Conservation (phyloP, 2,329 filamentous ascomycete genomes). For the Phialocephala subalpina region DNA sequence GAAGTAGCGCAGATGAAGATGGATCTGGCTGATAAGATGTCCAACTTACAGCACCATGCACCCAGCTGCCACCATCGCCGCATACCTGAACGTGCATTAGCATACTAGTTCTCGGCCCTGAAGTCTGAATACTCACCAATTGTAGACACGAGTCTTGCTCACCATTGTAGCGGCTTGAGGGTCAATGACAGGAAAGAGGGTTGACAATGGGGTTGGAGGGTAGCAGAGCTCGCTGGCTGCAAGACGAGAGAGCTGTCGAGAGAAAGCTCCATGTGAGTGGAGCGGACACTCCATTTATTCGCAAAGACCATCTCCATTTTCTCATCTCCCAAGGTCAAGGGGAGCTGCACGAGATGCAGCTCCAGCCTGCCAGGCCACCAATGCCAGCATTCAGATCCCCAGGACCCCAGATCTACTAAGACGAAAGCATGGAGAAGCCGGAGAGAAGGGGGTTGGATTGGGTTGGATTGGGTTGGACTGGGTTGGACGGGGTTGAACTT, state of each 20-base stretch:
- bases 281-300: background rate
- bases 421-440: slow-evolving; percentile 15
- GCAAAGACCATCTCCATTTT: background rate
- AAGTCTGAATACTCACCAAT: slow-evolving; percentile 26
- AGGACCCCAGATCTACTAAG: slow-evolving; percentile 16
- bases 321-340: background rate
- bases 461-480: no score
- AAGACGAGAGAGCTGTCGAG: slow-evolving; percentile 14
- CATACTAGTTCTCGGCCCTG: background rate
- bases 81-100: slow-evolving; percentile 9
- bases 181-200: slow-evolving; percentile 10
- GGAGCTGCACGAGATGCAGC: background rate
- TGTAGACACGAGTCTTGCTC: slow-evolving; percentile 28
- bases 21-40: background rate
- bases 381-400: slow-evolving; percentile 2
- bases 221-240: slow-evolving; percentile 11
- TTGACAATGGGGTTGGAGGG: slow-evolving; percentile 4
- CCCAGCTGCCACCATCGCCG: slow-evolving; percentile 33
- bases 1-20: no score
- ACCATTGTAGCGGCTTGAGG: slow-evolving; percentile 33
- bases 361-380: slow-evolving; percentile 5
- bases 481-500: no score
- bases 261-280: background rate
- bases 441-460: no score
- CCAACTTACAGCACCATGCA: slow-evolving; percentile 63